Base-by-base conservation (phyloP, 1,284 basidiomycete genomes). In the Cutaneotrichosporon spelunceum region DNA sequence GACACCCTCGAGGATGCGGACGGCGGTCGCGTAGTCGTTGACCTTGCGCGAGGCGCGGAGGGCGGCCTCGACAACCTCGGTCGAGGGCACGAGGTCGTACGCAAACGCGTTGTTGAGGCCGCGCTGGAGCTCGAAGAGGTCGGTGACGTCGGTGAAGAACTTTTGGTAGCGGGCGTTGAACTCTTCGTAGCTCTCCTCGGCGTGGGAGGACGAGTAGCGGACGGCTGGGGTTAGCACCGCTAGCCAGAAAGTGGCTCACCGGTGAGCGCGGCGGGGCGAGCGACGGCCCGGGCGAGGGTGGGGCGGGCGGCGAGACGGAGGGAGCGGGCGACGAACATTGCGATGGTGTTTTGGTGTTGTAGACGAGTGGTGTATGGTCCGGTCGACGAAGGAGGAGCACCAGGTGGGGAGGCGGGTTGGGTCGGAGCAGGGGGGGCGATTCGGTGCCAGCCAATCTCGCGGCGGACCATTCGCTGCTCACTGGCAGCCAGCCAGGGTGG, bases 21-120 rank as follows among this genome's bases (percentile, higher is more conserved):
- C 93, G 57, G 95, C 95, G 52, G 95, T 98, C 53, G 93, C 88
- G 80, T 90, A 98, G 84, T 97, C 93, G 81, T 98, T 90, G 68
- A 97, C 93, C 72, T 93, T 87, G 70, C 95, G 85, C 42, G 91
- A 86, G 57, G 93, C 93, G 64, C 87, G 86, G 67, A 98, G 83
- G 45, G 94, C 94, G 65, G 90, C 88, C 82, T 94, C 92, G 66
- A 97, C 83, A 71, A 98, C 93, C 61, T 85, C 82, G 52, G 91
- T 87, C 10, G 92, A 87, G 49, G 95, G 95, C 27, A 99, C 96
- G 66, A 99, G 86, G 80, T 99, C 95, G 81, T 99, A 95, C 1
- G 95, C 91, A 78, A 99, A 99, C 82, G 93, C 96, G 85, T 99
- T 99, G 86, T 99, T 99, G 71, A 99, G 84, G 53, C 95, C 95